phyloP scores from a whole-genome alignment of 164 flowering plant species.

The Stephania cephalantha region DNA sequence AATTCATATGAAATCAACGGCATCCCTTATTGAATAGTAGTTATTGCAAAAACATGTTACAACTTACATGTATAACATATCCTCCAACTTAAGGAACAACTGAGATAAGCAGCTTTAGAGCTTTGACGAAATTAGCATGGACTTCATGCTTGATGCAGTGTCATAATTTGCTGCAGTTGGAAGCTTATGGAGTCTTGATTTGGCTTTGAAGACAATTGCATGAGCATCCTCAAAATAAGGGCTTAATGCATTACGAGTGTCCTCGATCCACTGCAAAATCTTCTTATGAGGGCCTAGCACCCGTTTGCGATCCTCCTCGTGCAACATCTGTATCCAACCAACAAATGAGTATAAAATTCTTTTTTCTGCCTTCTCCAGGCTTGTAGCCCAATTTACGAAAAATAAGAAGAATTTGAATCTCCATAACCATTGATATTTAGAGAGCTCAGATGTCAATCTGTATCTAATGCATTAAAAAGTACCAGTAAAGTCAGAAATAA shows the following conservation, averaged over 20 bases:
- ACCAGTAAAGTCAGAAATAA: neutral
- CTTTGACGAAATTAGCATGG: conserved; percentile 22
- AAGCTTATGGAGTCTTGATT: conserved; percentile 30
- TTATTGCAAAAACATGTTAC: neutral
- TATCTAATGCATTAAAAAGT: neutral
- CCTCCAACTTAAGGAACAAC: neutral
- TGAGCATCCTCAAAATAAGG: conserved; percentile 86
- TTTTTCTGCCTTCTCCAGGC: neutral
- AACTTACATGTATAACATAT: neutral
- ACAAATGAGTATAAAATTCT: neutral
- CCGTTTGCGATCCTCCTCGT: conserved; percentile 47
- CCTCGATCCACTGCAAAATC: conserved; percentile 72
- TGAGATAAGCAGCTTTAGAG: conserved; percentile 21
- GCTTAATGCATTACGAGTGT: conserved; percentile 53
- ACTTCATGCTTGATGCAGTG: conserved; percentile 15
- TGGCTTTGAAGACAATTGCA: conserved; percentile 37
- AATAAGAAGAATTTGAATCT: no score
- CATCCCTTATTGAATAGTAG: no score
- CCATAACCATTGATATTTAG: neutral
- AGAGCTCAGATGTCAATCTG: neutral
- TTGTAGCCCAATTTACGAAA: neutral
- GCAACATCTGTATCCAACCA: conserved; percentile 38
- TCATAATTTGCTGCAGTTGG: conserved; percentile 10
- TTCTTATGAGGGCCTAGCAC: conserved; percentile 64
- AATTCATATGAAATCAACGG: neutral